Base-by-base conservation (phyloP, 2,329 filamentous ascomycete species). In the Fusarium setosum region DNA sequence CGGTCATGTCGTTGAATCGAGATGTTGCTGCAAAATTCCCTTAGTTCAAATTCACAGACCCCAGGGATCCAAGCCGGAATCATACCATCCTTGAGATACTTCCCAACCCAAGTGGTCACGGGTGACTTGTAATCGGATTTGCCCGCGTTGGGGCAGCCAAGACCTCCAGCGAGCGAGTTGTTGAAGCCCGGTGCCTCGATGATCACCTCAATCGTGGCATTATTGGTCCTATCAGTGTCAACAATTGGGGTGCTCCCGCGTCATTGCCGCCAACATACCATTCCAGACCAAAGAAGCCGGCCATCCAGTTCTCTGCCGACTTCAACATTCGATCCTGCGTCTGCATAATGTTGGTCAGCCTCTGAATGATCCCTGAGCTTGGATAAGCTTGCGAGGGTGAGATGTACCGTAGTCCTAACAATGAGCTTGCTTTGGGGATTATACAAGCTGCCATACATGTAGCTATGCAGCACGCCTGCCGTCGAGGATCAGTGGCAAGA, bases 251-350 rank as follows among this genome's bases (percentile, higher is more conserved):
- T 6, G 18, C 17, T 12, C 20, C 17, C 10, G n/a, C 10, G 18
- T 11, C 6, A 9, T 10, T 4, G 12, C 15, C 29, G 8, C n/a
- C 2, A 18, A 23, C 77, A 29, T 70, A 83, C 82, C 91, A 94
- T 44, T 90, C 86, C 0, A 93, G 83, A 1, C 91, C 91, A 72
- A 94, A 94, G 79, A 94, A 94, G 0, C 92, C 92, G 6, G 91
- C 89, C 73, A 93, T 79, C 77, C 93, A 94, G 75, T 94, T 91
- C 75, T 94, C 91, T 4, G 91, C 91, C 35, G 86, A 90, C 74
- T 93, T 89, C 20, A 91, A 80, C 91, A 94, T 94, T 21, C 92
- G 87, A 72, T 92, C 88, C 74, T 94, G 90, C 1, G 91, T 92
- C 80, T 83, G 31, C 2, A 15, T 1, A n/a, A 1, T 37, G 26